Conservation (phyloP, 441 rosid genomes). For the Pelargonium citronellum region DNA sequence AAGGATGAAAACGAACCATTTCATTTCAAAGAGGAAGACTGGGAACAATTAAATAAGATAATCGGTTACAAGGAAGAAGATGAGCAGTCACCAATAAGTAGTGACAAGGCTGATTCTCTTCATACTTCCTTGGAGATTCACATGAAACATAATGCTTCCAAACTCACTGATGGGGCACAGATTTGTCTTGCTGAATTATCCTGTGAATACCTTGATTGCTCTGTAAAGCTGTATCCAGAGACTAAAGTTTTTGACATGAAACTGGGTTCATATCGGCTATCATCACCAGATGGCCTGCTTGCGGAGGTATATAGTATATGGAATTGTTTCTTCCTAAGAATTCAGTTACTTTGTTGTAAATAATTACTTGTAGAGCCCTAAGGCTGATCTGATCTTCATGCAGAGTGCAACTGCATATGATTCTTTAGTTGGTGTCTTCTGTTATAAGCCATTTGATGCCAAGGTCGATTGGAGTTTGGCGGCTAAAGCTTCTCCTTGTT, state of each 20-base stretch:
- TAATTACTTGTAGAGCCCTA: constrained; percentile 19
- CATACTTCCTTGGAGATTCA: constrained; percentile 74
- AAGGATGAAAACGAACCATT: constrained; percentile 74
- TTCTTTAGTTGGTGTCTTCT: constrained; percentile 76
- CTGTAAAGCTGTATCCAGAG: constrained; percentile 84
- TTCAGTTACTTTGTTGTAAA: constrained; percentile 16
- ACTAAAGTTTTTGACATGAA: constrained; percentile 80
- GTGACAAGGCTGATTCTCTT: constrained; percentile 64
- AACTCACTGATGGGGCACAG: constrained; percentile 62
- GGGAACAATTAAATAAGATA: constrained; percentile 81
- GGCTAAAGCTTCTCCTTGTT: constrained; percentile 97
- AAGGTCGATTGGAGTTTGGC: constrained; percentile 98
- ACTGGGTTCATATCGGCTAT: constrained; percentile 80
- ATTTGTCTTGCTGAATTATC: constrained; percentile 87
- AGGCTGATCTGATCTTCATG: constrained; percentile 25
- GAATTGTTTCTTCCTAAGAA: constrained; percentile 8
- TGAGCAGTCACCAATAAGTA: constrained; percentile 35
- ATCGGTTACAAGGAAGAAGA: constrained; percentile 90
- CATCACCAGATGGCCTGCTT: constrained; percentile 88
- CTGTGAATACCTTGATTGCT: constrained; percentile 76
- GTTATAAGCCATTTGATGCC: constrained; percentile 92
- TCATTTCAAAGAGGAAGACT: constrained; percentile 77
- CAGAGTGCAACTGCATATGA: constrained; percentile 84
- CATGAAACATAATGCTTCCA: constrained; percentile 94
- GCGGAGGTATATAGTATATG: constrained; percentile 57